These are phyloP conservation scores for Fusarium nanum DNA, from an alignment of 2,329 filamentous ascomycete genomes.

Conservation along the genomic window DNA sequence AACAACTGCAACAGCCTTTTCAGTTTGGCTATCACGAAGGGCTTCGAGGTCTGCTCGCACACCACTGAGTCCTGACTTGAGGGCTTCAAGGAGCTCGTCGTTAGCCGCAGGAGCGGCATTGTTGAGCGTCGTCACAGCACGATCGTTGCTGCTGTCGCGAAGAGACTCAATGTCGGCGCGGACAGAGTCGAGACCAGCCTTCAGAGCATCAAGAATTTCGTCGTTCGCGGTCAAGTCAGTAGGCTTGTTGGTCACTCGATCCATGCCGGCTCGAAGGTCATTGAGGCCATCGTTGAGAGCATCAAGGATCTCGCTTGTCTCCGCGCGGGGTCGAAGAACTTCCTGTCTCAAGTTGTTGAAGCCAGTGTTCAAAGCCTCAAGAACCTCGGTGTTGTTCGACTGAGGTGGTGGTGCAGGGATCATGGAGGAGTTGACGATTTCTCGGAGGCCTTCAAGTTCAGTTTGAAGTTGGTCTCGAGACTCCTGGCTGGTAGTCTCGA, in stretches of 20 bases:
- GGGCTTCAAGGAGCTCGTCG: constrained; percentile 87
- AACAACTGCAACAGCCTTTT: constrained; percentile 54
- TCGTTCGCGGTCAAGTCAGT: constrained; percentile 85
- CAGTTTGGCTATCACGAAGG: constrained; percentile 69
- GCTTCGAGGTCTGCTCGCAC: constrained; percentile 82
- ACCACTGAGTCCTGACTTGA: constrained; percentile 82
- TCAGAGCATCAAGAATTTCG: constrained; percentile 89
- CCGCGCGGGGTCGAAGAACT: constrained; percentile 72
- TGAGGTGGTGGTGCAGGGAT: constrained; percentile 64
- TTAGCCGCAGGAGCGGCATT: constrained; percentile 67
- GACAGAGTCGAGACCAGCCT: constrained; percentile 80
- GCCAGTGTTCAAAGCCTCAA: constrained; percentile 77
- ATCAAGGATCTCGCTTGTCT: constrained; percentile 89
- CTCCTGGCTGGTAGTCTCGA: constrained; percentile 60
- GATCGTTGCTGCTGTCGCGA: constrained; percentile 66
- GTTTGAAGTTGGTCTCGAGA: constrained; percentile 76
- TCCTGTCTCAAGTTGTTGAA: constrained; percentile 81
- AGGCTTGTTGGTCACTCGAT: constrained; percentile 81
- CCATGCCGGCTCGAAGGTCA: constrained; percentile 80
- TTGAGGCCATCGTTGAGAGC: constrained; percentile 89
- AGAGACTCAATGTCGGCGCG: constrained; percentile 82
- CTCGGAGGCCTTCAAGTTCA: constrained; percentile 84
- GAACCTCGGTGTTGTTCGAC: constrained; percentile 70
- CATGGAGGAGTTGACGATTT: constrained; percentile 77
- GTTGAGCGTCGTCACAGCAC: constrained; percentile 59